Conservation (phyloP, 148 eudicot species). For the Cornus suecica region DNA sequence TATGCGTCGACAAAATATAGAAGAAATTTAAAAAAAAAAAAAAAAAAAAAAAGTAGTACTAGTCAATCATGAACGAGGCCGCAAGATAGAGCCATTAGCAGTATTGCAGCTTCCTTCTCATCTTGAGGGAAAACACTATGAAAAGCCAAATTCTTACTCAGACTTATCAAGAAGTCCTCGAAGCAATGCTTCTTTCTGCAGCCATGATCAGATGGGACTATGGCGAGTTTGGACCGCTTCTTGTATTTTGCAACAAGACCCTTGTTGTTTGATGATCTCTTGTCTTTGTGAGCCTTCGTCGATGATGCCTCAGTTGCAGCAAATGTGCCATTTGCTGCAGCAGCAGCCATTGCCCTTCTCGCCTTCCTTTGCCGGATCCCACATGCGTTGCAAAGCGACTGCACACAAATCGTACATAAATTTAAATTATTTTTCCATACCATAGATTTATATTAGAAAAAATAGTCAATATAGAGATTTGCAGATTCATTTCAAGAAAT, state of each 20-base stretch:
- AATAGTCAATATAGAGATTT: neutral
- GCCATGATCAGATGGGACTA: neutral
- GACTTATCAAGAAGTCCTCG: slow-evolving; percentile 48
- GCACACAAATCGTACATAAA: slow-evolving; percentile 5
- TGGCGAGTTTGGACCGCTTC: slow-evolving; percentile 33
- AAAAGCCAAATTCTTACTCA: slow-evolving; percentile 48
- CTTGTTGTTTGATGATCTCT: slow-evolving; percentile 12
- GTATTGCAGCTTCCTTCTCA: slow-evolving; percentile 72
- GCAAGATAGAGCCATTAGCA: slow-evolving; percentile 77
- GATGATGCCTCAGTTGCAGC: slow-evolving; percentile 10
- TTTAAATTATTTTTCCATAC: too few species aligned
- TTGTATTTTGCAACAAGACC: slow-evolving; percentile 20
- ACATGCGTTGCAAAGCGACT: slow-evolving; percentile 85
- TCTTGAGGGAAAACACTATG: slow-evolving; percentile 62
- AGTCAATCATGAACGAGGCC: slow-evolving; percentile 57
- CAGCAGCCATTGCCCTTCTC: slow-evolving; percentile 71
- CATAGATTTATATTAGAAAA: too few species aligned
- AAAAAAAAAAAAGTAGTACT: too few species aligned
- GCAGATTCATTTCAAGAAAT: too few species aligned
- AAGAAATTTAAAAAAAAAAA: too few species aligned
- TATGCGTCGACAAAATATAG: too few species aligned
- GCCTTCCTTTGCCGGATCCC: slow-evolving; percentile 83
- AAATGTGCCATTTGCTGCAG: slow-evolving; percentile 27
- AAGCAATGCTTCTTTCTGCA: slow-evolving; percentile 27
- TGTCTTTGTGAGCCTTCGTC: slow-evolving; percentile 33